Evolutionary conservation across 345 rosid genomes (phyloP), one percentile per base, ranked within the genome.

Genomic region (Isatis tinctoria): DNA sequence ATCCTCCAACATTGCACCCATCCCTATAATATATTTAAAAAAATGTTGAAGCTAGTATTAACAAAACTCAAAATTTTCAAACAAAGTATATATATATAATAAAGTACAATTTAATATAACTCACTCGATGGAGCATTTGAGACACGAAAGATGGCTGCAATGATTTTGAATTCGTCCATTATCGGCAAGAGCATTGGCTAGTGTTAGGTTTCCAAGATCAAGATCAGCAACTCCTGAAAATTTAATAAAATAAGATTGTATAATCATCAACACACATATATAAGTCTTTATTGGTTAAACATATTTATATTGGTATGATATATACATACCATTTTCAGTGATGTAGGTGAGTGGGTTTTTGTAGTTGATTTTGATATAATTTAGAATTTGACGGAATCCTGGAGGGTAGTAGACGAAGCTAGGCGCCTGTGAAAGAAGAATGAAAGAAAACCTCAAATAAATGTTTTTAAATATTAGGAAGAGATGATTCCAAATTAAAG

Each of bases 111-210:
- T 30, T 30, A 4, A 0, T 22, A 47, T 45, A 39, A 60, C 79
- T 68, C 63, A 75, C 73, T 13, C 66, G 8, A 74, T 59, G 30
- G 69, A 7, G 26, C 69, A 57, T 51, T 58, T 58, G 62, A 74
- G 73, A 58, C 65, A 74, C 9, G 73, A 57, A 44, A 75, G 74
- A 61, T 75, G 79, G 33, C 69, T 60, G 60, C 62, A 52, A 51
- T 68, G 74, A 4, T 18, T 18, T 13, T 61, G 60, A 48, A 75
- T 75, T 16, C 74, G 30, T 62, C 43, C 61, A 11, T 43, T 39
- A 11, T 75, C 79, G 13, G 67, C 56, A 33, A 75, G 69, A 18
- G 69, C 65, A 57, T 17, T 10, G 4, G 56, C 1, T 12, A 48
- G 14, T 7, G 74, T 39, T 40, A 48, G 24, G 26, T 75, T 49